Evolutionary conservation across 1,284 basidiomycete species (phyloP).

Genomic region (Heterobasidion parviporum): DNA sequence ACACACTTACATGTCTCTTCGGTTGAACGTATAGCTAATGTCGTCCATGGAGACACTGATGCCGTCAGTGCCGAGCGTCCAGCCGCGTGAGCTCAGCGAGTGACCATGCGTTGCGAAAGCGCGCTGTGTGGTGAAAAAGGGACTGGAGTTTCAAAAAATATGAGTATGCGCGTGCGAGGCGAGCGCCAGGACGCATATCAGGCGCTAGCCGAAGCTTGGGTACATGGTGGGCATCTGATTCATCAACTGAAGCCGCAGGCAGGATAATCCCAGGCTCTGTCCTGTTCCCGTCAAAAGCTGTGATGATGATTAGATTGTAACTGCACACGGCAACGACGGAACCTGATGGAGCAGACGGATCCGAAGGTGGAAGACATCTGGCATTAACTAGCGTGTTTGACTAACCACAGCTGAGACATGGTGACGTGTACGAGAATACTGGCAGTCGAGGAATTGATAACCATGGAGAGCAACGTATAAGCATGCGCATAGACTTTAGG

Average conservation of each 20-base stretch:
- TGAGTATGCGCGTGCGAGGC: too few species aligned
- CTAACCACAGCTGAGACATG: too few species aligned
- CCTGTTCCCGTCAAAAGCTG: background rate
- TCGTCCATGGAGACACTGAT: background rate
- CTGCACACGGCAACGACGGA: background rate
- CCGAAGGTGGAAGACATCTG: background rate
- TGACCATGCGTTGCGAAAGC: background rate
- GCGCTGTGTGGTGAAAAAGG: background rate
- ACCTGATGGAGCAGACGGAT: background rate
- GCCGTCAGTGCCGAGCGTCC: background rate
- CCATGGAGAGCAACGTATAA: background rate
- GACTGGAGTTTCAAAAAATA: background rate
- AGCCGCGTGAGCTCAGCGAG: background rate
- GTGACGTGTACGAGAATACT: too few species aligned
- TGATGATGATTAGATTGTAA: background rate
- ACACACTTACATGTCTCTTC: too few species aligned
- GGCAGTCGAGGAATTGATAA: background rate
- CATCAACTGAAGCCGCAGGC: background rate
- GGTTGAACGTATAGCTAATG: too few species aligned
- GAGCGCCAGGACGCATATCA: too few species aligned
- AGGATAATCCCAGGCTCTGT: too few species aligned
- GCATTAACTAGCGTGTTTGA: background rate
- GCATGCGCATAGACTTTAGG: background rate
- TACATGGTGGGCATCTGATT: background rate
- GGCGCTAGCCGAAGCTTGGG: background rate